These are phyloP conservation scores for Aspergillus mulundensis DNA, from an alignment of 495 filamentous ascomycete species.

Conservation along the genomic window DNA sequence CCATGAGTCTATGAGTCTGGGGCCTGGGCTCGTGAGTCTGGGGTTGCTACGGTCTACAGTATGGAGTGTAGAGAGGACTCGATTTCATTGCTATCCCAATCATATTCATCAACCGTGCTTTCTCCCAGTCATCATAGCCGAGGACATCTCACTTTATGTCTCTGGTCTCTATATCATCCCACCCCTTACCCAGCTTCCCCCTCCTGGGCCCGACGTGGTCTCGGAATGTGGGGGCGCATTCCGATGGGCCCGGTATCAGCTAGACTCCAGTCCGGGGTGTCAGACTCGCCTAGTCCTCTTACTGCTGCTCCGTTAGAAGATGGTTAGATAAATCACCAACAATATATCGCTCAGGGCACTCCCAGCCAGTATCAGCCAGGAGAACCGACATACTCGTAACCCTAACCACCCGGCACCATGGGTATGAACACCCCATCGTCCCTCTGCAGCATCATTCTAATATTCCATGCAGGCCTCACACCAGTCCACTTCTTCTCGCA, in stretches of 20 bases:
- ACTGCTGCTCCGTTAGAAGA: too few relatives aligned
- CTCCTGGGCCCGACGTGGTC: not conserved
- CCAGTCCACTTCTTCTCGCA: slow-evolving; percentile 66
- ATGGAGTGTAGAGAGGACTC: too few relatives aligned
- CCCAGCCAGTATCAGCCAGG: too few relatives aligned
- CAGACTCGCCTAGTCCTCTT: too few relatives aligned
- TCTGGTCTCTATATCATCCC: not conserved
- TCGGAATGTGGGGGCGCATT: slow-evolving; percentile 5
- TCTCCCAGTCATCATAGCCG: too few relatives aligned
- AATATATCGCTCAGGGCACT: not conserved
- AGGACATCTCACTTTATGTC: not conserved
- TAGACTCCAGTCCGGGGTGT: too few relatives aligned
- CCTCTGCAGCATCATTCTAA: not conserved
- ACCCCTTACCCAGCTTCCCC: not conserved
- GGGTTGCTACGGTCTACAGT: too few relatives aligned
- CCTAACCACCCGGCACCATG: not conserved
- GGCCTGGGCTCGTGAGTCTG: too few relatives aligned
- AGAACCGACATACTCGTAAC: not conserved
- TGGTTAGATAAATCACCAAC: too few relatives aligned
- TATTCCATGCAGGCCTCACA: slow-evolving; percentile 25
- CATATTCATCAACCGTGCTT: not conserved
- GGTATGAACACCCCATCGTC: not conserved
- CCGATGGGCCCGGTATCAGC: not conserved
- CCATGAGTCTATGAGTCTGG: too few relatives aligned
- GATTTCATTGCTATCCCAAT: not conserved